Percentiles rank a stretch among this genome's conserved stretches.
These are phyloP conservation scores for Nicotiana undulata DNA, from an alignment of 257 asterid species.

Conservation along the genomic window DNA sequence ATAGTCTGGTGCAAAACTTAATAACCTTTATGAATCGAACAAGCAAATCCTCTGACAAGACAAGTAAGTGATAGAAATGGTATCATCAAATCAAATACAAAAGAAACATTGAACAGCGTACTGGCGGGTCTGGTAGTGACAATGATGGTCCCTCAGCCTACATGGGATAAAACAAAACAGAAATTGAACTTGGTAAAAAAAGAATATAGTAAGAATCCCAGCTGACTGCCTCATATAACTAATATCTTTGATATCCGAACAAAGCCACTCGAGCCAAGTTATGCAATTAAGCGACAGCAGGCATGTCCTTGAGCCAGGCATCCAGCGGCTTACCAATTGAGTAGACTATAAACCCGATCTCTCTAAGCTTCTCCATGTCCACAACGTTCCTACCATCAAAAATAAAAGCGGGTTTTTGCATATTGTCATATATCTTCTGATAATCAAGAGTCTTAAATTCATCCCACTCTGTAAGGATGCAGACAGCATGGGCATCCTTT, in stretches of 20 bases:
- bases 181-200: not conserved
- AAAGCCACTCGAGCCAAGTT: not conserved
- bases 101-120: not conserved
- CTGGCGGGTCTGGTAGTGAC: not conserved
- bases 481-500: constrained; percentile 60
- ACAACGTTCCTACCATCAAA: constrained; percentile 58
- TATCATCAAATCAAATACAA: not conserved
- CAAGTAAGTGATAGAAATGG: not conserved
- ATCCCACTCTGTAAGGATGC: constrained; percentile 71
- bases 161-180: not conserved
- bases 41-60: not conserved
- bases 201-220: not conserved
- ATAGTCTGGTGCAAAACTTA: not conserved
- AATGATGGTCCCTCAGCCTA: constrained; percentile 1
- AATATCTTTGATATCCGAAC: not conserved
- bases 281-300: constrained; percentile 43
- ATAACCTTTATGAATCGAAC: not conserved
- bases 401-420: constrained; percentile 68
- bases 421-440: constrained; percentile 53
- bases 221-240: constrained; percentile 4
- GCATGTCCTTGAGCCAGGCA: constrained; percentile 81
- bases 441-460: constrained; percentile 61
- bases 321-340: constrained; percentile 67
- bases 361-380: constrained; percentile 48
- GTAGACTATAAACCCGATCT: constrained; percentile 62